These are phyloP conservation scores for Aureobasidium sp. DNA, from an alignment of 2,329 filamentous ascomycete species.

Conservation along the genomic window DNA sequence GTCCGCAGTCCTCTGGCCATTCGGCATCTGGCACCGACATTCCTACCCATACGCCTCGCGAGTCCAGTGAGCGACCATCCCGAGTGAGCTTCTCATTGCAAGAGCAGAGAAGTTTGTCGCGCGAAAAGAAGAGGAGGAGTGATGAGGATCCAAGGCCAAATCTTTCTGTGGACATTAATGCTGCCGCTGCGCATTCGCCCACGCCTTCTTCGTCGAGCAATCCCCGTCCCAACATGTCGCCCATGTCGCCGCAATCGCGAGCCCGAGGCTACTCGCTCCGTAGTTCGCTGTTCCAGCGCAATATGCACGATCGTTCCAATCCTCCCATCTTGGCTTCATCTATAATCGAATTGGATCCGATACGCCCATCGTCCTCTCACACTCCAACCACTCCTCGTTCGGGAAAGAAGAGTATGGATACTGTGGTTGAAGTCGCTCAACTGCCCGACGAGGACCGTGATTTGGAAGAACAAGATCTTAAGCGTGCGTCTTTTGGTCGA, in stretches of 20 bases:
- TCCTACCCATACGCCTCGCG: neutral
- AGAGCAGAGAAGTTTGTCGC: slow-evolving; percentile 13
- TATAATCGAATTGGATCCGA: slow-evolving; percentile 37
- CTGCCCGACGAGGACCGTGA: slow-evolving; percentile 4
- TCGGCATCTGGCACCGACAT: slow-evolving; percentile 13
- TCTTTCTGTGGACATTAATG: slow-evolving; percentile 26
- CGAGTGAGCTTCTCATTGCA: slow-evolving; percentile 22
- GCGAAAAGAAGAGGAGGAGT: slow-evolving; percentile 21
- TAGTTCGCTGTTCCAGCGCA: slow-evolving; percentile 35
- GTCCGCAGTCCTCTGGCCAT: neutral
- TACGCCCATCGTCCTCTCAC: slow-evolving; percentile 20
- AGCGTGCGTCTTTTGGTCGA: neutral
- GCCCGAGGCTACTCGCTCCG: slow-evolving; percentile 37
- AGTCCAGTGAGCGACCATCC: slow-evolving; percentile 12
- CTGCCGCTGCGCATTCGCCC: neutral
- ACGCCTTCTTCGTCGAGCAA: slow-evolving; percentile 19
- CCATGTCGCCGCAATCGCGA: slow-evolving; percentile 28
- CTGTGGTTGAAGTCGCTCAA: slow-evolving; percentile 21
- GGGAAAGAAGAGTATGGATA: slow-evolving; percentile 22
- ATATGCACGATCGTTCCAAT: slow-evolving; percentile 28
- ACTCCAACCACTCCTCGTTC: slow-evolving; percentile 2
- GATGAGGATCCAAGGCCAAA: slow-evolving; percentile 25
- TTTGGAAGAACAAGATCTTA: neutral
- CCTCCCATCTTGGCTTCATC: slow-evolving; percentile 21
- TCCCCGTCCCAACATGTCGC: slow-evolving; percentile 18